Base-by-base conservation (phyloP, 345 rosid genomes). In the Nephelium lappaceum region DNA sequence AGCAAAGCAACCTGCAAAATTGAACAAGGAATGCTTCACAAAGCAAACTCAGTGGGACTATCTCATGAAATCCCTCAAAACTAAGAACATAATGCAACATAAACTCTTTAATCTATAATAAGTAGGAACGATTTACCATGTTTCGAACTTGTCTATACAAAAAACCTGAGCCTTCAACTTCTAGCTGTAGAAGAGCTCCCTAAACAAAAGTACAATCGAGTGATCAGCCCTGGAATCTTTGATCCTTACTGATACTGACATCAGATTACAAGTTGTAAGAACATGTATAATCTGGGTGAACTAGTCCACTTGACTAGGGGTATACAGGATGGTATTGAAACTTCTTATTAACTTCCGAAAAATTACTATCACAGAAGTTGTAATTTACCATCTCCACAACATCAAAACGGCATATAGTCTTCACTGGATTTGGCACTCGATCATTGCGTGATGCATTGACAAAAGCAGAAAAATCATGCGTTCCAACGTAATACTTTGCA, bases 81-180 rank as follows among this genome's bases (percentile, higher is more conserved):
- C 27, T 11, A 19, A 15, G 68, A 41, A 42, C 36, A 24, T 38
- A 55, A 38, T 65, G 0, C 19, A 39, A 24, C 5, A 23, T 15
- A 39, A 39, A 55, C 73, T 55, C 16, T 41, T 24, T 68, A 23
- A 67, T 23, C 53, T 39, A 4, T 6, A 38, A 76, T 31, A 67
- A 6, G 9, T 27, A 81, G 49, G 14, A 57, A 36, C 19, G 21
- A 69, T 84, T 81, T 73, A 92, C 98, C 98, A 95, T 93, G 90
- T 95, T 93, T 66, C 97, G 88, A 36, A 91, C 97, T 92, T 92
- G 98, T 85, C 95, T 81, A 73, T 95, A 95, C 86, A 95, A 76
- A 85, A 95, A 92, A 45, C 97, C 97, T 0, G 97, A 84, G 80
- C 99, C 98, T 88, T 92, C 97, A 69, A 96, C 97, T 84, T 96